Base-by-base conservation (phyloP, 345 rosid genomes). In the Eucalyptus fibrosa region DNA sequence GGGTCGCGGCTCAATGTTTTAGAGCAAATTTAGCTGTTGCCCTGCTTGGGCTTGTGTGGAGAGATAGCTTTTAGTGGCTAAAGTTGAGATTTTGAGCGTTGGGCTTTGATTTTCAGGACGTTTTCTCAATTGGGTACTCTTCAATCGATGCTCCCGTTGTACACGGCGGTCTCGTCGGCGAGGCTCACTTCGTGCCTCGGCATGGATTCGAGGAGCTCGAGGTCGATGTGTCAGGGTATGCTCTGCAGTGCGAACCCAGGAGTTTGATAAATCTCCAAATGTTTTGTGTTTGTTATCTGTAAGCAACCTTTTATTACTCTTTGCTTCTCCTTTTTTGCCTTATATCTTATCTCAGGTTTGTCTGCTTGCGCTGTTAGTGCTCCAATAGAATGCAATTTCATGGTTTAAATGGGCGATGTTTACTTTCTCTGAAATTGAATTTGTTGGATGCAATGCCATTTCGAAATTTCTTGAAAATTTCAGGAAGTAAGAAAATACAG, bases 151-250 rank as follows among this genome's bases (percentile, higher is more conserved):
- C 95, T 96, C 80, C 99, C 99, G 16, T 93, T 97, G 89, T 92
- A 97, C 93, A 92, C 95, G 12, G 98, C 96, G 7, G 97, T 96
- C 49, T 92, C 99, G 67, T 93, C 99, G 6, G 98, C 99, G 90
- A 94, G 97, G 92, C 94, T 96, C 88, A 96, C 97, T 28, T 96
- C 99, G 10, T 96, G 99, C 93, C 98, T 97, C 8, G 97, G 99
- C 88, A 90, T 95, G 67, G 97, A 97, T 93, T 91, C 98, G 40
- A 93, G 65, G 89, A 93, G 94, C 87, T 95, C 98, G 34, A 94
- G 98, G 93, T 97, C 99, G 45, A 92, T 96, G 95, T 96, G 97
- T 94, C 99, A 96, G 99, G 99, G 98, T 97, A 97, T 95, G 99
- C 93, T 97, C 89, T 95, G 97, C 97, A 94, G 94, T 96, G 98